These are phyloP conservation scores for Colletotrichum sidae DNA, from an alignment of 2,329 filamentous ascomycete species.

Conservation along the genomic window DNA sequence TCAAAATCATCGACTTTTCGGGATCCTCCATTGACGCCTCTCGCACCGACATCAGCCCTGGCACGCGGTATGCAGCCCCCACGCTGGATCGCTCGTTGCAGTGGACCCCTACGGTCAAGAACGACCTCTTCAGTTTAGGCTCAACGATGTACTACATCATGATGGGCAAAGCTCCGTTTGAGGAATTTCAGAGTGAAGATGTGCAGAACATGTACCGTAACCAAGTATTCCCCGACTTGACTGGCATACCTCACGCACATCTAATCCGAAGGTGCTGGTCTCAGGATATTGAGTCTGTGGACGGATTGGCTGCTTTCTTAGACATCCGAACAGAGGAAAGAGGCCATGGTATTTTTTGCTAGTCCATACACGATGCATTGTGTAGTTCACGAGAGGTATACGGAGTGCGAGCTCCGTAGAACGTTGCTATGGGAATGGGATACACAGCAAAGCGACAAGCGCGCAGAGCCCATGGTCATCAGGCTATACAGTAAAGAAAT, in stretches of 20 bases:
- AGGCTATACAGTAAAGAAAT: too few relatives aligned
- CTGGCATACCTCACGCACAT: background rate
- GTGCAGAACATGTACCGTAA: conserved; percentile 6
- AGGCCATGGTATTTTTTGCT: too few relatives aligned
- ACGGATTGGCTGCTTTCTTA: conserved; percentile 1
- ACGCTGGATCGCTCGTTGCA: conserved; percentile 2
- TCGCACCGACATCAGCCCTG: conserved; percentile 6
- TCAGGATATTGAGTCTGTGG: conserved; percentile 8
- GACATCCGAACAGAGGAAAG: background rate
- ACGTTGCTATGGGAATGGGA: too few relatives aligned
- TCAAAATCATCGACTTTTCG: conserved; percentile 27
- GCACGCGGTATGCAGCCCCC: conserved; percentile 8
- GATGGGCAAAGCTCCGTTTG: conserved; percentile 1
- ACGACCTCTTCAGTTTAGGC: conserved; percentile 20
- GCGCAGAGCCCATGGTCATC: too few relatives aligned
- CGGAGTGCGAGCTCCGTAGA: too few relatives aligned
- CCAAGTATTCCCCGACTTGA: conserved; percentile 12
- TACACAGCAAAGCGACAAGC: too few relatives aligned
- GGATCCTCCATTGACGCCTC: conserved; percentile 9
- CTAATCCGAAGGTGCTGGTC: conserved; percentile 10
- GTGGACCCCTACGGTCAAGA: conserved; percentile 7
- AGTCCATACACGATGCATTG: too few relatives aligned
- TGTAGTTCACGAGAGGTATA: too few relatives aligned
- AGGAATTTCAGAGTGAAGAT: conserved; percentile 2
- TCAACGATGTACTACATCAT: conserved; percentile 18